A percentile compares a stretch with the other conserved stretches of the same genome.
phyloP scores from a whole-genome alignment of 192 early-diverging fungal species.

The Rhizophagus sp. region DNA sequence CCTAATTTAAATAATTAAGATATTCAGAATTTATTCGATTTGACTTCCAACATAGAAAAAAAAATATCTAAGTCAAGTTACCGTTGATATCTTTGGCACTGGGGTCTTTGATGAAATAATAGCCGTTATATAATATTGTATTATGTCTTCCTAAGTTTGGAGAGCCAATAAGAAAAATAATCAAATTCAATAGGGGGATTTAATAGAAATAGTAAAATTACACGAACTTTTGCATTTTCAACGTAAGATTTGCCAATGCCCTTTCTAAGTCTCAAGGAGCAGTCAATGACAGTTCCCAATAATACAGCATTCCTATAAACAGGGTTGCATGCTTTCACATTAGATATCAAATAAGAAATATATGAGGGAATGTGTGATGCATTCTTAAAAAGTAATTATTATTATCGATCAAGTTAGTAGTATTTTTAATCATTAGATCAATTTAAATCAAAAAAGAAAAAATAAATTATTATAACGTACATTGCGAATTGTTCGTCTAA shows the following conservation, averaged over 20 bases:
- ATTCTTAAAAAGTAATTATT: conserved; percentile 36
- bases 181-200: conserved; percentile 22
- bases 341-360: conserved; percentile 47
- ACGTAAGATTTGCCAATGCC: conserved; percentile 27
- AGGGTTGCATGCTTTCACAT: conserved; percentile 43
- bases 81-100: conserved; percentile 45
- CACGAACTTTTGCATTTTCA: conserved; percentile 13
- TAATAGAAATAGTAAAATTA: neutral
- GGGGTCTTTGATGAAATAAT: conserved; percentile 55
- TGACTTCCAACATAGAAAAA: conserved; percentile 20
- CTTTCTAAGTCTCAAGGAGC: conserved; percentile 52
- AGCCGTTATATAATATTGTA: conserved; percentile 60
- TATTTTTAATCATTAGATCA: neutral
- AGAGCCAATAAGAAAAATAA: neutral
- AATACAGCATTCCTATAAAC: conserved; percentile 55
- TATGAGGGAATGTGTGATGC: conserved; percentile 51
- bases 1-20: conserved; percentile 11
- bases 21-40: neutral
- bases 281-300: conserved; percentile 62
- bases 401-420: conserved; percentile 6
- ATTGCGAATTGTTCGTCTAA: conserved; percentile 60
- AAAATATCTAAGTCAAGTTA: conserved; percentile 22
- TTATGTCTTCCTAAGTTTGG: conserved; percentile 45
- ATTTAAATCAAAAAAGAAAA: neutral
- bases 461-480: conserved; percentile 19